These are phyloP conservation scores for Bretschneidera sinensis DNA, from an alignment of 345 rosid species.

Conservation along the genomic window DNA sequence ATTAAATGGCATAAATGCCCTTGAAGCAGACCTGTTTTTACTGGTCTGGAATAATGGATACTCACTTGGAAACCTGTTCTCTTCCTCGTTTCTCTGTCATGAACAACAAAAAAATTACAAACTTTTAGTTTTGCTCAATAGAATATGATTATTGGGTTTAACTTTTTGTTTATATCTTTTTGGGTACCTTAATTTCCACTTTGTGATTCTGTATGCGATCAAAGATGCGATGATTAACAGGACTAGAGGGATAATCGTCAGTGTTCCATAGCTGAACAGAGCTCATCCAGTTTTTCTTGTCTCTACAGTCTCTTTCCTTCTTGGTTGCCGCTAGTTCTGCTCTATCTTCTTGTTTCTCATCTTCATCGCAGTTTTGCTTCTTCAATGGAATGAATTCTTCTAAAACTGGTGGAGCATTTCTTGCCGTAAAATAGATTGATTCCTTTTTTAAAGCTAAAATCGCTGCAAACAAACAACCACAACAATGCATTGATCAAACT, in stretches of 20 bases:
- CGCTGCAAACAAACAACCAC: conserved; percentile 40
- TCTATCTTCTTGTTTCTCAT: conserved; percentile 20
- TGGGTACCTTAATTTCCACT: conserved; percentile 41
- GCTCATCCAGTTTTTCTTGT: conserved; percentile 70
- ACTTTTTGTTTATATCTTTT: background rate
- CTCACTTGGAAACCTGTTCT: background rate
- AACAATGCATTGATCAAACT: conserved; percentile 6
- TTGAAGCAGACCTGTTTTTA: conserved; percentile 27
- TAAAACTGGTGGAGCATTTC: conserved; percentile 47
- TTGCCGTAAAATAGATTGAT: conserved; percentile 32
- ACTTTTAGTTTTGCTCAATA: background rate
- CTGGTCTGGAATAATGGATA: conserved; percentile 28
- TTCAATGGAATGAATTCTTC: conserved; percentile 72
- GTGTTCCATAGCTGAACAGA: conserved; percentile 63
- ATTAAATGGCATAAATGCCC: conserved; percentile 41
- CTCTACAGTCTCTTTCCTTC: conserved; percentile 38
- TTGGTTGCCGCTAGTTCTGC: conserved; percentile 11
- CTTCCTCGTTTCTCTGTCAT: conserved; percentile 45
- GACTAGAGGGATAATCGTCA: conserved; percentile 21
- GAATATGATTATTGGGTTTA: too few relatives aligned
- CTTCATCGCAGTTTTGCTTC: conserved; percentile 25
- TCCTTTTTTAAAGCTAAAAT: conserved; percentile 54
- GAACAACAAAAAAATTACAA: background rate
- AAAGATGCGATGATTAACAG: conserved; percentile 11
- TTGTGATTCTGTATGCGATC: conserved; percentile 27